phyloP scores from a whole-genome alignment of 257 asterid genomes.

The Solanum dulcamara region DNA sequence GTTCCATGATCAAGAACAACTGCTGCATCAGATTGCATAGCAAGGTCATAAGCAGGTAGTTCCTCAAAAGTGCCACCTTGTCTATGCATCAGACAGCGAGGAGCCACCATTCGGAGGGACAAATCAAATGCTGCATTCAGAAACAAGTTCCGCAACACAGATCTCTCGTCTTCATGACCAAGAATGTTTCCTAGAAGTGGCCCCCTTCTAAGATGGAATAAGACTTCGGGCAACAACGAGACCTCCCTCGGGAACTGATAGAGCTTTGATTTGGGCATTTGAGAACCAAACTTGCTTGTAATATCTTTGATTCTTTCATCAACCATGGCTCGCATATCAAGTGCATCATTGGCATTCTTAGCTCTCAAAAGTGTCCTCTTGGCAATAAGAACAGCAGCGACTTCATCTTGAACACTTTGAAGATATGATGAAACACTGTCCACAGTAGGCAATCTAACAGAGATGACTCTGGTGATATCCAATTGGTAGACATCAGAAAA shows the following conservation, averaged over 20 bases:
- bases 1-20: constrained; percentile 99
- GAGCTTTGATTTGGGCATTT: constrained; percentile 72
- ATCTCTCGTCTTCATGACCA: constrained; percentile 93
- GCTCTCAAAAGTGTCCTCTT: constrained; percentile 79
- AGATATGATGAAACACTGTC: constrained; percentile 76
- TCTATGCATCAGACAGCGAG: constrained; percentile 95
- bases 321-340: constrained; percentile 57
- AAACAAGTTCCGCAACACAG: constrained; percentile 71
- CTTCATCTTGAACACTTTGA: constrained; percentile 87
- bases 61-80: constrained; percentile 98
- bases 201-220: constrained; percentile 87
- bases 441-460: constrained; percentile 73
- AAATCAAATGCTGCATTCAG: constrained; percentile 86
- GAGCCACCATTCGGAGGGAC: constrained; percentile 93
- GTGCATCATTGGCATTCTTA: constrained; percentile 45
- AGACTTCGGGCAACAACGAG: constrained; percentile 61
- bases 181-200: constrained; percentile 83
- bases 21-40: constrained; percentile 97
- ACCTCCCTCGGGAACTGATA: constrained; percentile 81
- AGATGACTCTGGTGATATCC: constrained; percentile 81
- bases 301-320: constrained; percentile 90
- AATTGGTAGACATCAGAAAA: constrained; percentile 76
- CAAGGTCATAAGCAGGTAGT: constrained; percentile 91
- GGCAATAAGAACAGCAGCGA: constrained; percentile 80
- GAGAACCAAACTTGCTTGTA: constrained; percentile 67